A percentile compares a stretch with the other conserved stretches of the same genome.
These are phyloP conservation scores for Luffa acutangula DNA, from an alignment of 306 rosid genomes.

Conservation along the genomic window DNA sequence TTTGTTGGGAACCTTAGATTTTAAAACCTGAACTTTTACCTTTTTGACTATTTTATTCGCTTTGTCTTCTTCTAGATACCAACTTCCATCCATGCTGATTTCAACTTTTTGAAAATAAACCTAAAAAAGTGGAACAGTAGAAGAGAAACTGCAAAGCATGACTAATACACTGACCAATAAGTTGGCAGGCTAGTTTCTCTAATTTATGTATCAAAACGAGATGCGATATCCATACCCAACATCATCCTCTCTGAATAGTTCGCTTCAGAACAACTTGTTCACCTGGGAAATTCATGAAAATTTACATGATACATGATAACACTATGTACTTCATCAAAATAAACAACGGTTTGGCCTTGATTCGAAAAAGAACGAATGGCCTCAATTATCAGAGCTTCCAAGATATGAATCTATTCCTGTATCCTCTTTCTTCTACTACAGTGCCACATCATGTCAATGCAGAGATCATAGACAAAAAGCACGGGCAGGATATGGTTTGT, in stretches of 20 bases:
- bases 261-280: conserved; percentile 28
- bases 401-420: conserved; percentile 20
- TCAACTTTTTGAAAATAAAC: conserved; percentile 14
- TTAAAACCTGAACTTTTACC: conserved; percentile 26
- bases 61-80: conserved; percentile 18
- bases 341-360: conserved; percentile 28
- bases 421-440: conserved; percentile 16
- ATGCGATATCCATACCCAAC: conserved; percentile 20
- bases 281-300: conserved; percentile 26
- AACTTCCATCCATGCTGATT: conserved; percentile 14
- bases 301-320: conserved; percentile 42
- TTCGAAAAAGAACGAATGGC: conserved; percentile 26
- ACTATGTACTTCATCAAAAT: conserved; percentile 43
- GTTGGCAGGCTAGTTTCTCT: conserved; percentile 25
- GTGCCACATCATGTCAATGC: conserved; percentile 18
- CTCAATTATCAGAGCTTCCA: conserved; percentile 14
- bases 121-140: conserved; percentile 9
- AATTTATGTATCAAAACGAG: conserved; percentile 21
- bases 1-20: conserved; percentile 1
- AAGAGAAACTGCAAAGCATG: conserved; percentile 12
- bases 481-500: conserved; percentile 11
- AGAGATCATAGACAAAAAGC: conserved; percentile 14
- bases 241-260: conserved; percentile 16
- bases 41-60: conserved; percentile 17
- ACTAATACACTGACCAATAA: conserved; percentile 18